A percentile compares a stretch with the other conserved stretches of the same genome.
These are phyloP conservation scores for Torulaspora indica DNA, from an alignment of 805 yeast species.

Conservation along the genomic window DNA sequence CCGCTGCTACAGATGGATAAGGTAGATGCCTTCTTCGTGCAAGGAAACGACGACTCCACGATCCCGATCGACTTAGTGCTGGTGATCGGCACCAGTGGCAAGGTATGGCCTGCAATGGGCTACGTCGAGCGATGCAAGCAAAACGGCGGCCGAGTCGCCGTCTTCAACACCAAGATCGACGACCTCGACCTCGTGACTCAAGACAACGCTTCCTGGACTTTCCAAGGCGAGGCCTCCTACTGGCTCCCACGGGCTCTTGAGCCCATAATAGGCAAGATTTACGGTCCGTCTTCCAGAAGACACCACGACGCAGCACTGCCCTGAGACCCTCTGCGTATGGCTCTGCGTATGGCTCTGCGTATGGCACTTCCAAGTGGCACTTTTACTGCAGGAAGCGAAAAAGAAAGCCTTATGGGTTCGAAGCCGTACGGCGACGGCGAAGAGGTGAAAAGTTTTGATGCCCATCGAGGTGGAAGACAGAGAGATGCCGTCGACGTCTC, in stretches of 20 bases:
- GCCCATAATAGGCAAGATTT: constrained; percentile 41
- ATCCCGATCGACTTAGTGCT: constrained; percentile 60
- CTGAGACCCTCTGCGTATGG: too few relatives aligned
- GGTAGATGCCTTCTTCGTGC: constrained; percentile 64
- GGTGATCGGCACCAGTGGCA: constrained; percentile 81
- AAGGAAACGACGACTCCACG: constrained; percentile 21
- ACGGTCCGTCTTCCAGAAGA: constrained; percentile 14
- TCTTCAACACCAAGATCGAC: constrained; percentile 69
- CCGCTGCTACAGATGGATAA: constrained; percentile 57
- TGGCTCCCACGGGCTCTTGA: constrained; percentile 62
- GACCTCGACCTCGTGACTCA: constrained; percentile 41
- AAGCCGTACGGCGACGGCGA: constrained; percentile 1
- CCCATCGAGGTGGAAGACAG: background rate
- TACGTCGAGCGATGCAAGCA: constrained; percentile 71
- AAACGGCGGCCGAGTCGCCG: constrained; percentile 77
- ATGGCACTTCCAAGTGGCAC: too few relatives aligned
- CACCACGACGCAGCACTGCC: background rate
- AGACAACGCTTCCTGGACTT: constrained; percentile 57
- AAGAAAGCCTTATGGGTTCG: background rate
- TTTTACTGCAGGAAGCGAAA: too few relatives aligned
- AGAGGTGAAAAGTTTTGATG: background rate
- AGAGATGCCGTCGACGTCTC: too few relatives aligned
- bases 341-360: too few relatives aligned
- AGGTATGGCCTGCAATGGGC: constrained; percentile 90
- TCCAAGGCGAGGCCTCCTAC: constrained; percentile 74